phyloP scores from a whole-genome alignment of 768 basidiomycete genomes.

The Lyophyllum shimeji region DNA sequence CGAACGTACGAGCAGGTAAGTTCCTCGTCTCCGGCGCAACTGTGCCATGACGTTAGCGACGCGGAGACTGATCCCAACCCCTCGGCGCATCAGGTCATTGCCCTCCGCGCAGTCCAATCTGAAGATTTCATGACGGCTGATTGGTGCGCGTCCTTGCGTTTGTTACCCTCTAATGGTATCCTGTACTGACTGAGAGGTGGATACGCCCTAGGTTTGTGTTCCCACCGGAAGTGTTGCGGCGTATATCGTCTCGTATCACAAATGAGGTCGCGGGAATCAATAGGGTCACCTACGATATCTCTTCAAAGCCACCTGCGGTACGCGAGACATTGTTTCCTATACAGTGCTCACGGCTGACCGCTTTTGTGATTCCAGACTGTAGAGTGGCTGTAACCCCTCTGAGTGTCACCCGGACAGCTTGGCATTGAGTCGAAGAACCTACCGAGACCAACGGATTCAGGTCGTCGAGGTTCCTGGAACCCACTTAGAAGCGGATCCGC shows the following conservation, averaged over 20 bases:
- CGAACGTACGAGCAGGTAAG: constrained; percentile 92
- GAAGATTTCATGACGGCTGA: constrained; percentile 99
- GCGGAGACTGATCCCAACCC: constrained; percentile 5
- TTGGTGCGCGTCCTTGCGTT: constrained; percentile 55
- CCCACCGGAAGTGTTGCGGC: constrained; percentile 83
- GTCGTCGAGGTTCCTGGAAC: constrained; percentile 1
- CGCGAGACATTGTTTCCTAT: constrained; percentile 24
- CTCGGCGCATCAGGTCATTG: constrained; percentile 65
- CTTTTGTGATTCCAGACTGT: constrained; percentile 37
- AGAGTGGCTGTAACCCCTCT: constrained; percentile 42
- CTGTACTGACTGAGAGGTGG: constrained; percentile 19
- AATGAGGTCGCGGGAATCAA: constrained; percentile 98
- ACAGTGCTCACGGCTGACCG: constrained; percentile 3
- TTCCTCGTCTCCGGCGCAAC: constrained; percentile 1
- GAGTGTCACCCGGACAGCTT: background rate
- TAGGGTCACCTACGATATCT: constrained; percentile 94
- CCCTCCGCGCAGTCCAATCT: constrained; percentile 92
- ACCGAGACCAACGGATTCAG: background rate
- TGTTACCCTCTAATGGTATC: background rate
- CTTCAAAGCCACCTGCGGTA: constrained; percentile 94
- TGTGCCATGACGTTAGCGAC: background rate
- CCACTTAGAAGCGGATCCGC: constrained; percentile 4
- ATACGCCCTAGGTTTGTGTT: constrained; percentile 80
- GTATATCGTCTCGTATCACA: constrained; percentile 94
- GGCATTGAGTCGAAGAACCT: background rate